Conservation (phyloP, 176 grass and related monocot species). For the Musa itinerans region DNA sequence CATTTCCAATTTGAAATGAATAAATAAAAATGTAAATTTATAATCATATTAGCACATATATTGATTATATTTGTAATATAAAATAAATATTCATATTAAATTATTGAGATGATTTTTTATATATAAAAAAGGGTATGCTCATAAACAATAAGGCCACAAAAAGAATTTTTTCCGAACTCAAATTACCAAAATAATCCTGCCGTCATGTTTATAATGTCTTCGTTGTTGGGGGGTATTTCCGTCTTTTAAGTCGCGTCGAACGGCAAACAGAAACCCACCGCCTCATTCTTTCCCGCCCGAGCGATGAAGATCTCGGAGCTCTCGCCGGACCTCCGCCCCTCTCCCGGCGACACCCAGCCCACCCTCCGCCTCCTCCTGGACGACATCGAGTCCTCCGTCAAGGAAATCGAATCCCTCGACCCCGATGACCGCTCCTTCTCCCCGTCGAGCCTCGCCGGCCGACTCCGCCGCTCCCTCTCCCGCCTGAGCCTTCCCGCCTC, state of each 20-base stretch:
- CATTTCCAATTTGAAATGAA: too few species aligned
- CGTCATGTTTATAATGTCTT: too few species aligned
- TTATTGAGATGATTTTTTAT: too few species aligned
- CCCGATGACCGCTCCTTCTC: constrained; percentile 19
- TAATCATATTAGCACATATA: too few species aligned
- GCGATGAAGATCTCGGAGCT: constrained; percentile 97
- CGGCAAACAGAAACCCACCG: neutral
- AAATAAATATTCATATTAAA: too few species aligned
- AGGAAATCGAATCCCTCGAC: constrained; percentile 46
- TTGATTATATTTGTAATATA: too few species aligned
- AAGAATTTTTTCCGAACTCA: too few species aligned
- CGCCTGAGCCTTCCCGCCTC: constrained; percentile 32
- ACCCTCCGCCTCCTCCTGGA: constrained; percentile 33
- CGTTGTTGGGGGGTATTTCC: neutral
- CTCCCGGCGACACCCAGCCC: constrained; percentile 8
- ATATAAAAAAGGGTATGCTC: too few species aligned
- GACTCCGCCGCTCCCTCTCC: constrained; percentile 43
- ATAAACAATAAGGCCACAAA: too few species aligned
- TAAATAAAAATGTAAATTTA: too few species aligned
- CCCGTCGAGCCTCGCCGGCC: constrained; percentile 32
- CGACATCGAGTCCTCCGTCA: constrained; percentile 46
- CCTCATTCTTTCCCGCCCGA: neutral
- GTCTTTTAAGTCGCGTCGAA: neutral
- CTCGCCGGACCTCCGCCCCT: constrained; percentile 62
- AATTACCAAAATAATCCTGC: too few species aligned